Evolutionary conservation across 2,329 filamentous ascomycete genomes (phyloP), one percentile per base, ranked within the genome.

Genomic region (Exophiala spinifera): DNA sequence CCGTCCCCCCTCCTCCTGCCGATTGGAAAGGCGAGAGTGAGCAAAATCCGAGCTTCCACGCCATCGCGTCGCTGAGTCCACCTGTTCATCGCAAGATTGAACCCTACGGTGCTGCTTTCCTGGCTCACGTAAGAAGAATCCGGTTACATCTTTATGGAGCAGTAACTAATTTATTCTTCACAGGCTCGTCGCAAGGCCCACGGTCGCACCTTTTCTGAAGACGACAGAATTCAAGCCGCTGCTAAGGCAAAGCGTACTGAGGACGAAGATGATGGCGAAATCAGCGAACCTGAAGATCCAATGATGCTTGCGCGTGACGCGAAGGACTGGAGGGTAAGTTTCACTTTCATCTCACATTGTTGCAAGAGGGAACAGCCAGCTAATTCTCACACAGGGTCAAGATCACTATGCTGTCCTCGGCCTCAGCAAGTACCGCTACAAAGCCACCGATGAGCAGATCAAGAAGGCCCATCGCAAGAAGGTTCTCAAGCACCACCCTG

Each of bases 401-500:
- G 94, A 99, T 70, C 94, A 99, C 78, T 99, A 99, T 76, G 91
- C 94, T 66, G 88, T 99, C 51, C 86, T 99, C 55, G 94, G 94
- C 61, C 79, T 99, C 61, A 88, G 87, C 70, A 95, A 91, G 76
- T 92, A 95, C 80, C 88, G 94, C 67, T 94, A 81, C 79, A 89
- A 84, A 75, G 95, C 94, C 51, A 96, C 89, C 55, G 91, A 96
- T 74, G 92, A 97, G 64, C 92, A 97, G 79, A 97, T 99, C 81
- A 97, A 96, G 82, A 89, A 89, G 66, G 94, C 95, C 64, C 92
- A 99, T 79, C 90, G 94, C 79, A 96, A 95, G 85, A 99, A 99
- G 87, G 94, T 99, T 63, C 87, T 99, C 63, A 92, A 91, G 78
- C 94, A 99, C 74, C 94, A 99, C 75, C 94, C 94, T 59, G 94